These are phyloP conservation scores for Musa balbisiana DNA, from an alignment of 202 grass and related monocot genomes.

Conservation along the genomic window DNA sequence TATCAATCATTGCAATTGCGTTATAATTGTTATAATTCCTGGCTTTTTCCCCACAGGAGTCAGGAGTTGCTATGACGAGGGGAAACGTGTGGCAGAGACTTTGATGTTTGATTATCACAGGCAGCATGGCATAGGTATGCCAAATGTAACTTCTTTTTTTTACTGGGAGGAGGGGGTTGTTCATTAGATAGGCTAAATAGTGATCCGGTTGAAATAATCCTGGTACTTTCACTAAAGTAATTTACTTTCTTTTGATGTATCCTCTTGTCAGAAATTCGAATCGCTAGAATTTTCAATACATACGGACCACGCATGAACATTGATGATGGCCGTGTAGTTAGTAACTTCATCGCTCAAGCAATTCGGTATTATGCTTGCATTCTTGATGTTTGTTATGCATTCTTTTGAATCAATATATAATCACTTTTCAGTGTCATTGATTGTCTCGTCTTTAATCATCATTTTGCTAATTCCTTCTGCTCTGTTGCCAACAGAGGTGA, in stretches of 20 bases:
- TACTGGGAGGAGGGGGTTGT: too few species aligned
- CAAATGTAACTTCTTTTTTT: neutral
- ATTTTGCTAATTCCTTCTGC: conserved; percentile 1
- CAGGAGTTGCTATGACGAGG: conserved; percentile 99
- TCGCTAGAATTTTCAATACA: conserved; percentile 99
- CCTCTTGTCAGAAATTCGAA: conserved; percentile 58
- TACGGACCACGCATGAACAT: conserved; percentile 99
- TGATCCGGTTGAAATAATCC: too few species aligned
- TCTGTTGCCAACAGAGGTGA: conserved; percentile 40
- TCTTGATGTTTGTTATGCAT: conserved; percentile 7
- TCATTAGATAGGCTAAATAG: too few species aligned
- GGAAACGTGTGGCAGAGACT: conserved; percentile 96
- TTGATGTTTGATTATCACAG: conserved; percentile 99
- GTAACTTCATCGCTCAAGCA: conserved; percentile 99
- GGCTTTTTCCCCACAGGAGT: conserved; percentile 48
- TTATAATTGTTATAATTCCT: conserved; percentile 10
- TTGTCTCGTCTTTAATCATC: conserved; percentile 12
- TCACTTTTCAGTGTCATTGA: conserved; percentile 3
- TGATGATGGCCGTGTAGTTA: conserved; percentile 97
- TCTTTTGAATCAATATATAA: neutral
- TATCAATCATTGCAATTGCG: too few species aligned
- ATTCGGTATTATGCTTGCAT: conserved; percentile 56
- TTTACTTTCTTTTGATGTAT: neutral
- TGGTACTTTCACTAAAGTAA: neutral
- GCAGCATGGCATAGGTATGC: conserved; percentile 94